Percentiles rank a stretch among this genome's conserved stretches.
These are phyloP conservation scores for Talaromyces sp. DNA, from an alignment of 2,329 filamentous ascomycete species.

Conservation along the genomic window DNA sequence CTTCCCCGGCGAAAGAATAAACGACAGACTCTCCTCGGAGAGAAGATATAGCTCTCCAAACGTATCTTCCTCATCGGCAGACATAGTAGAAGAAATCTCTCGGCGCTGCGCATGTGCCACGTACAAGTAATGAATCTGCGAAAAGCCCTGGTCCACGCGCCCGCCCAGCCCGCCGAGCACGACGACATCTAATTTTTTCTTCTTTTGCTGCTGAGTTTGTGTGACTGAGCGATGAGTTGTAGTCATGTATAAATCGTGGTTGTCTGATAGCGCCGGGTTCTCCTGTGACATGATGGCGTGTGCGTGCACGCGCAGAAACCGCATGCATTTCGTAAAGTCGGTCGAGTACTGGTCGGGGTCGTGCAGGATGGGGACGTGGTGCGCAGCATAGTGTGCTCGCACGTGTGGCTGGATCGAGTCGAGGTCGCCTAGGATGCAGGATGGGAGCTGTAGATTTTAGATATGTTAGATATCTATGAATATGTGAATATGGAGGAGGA, in stretches of 20 bases:
- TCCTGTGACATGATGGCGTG: slow-evolving; percentile 17
- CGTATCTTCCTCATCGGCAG: neutral
- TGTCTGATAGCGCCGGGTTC: slow-evolving; percentile 5
- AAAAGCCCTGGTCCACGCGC: slow-evolving; percentile 86
- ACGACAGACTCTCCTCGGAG: slow-evolving; percentile 74
- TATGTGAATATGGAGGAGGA: slow-evolving; percentile 4
- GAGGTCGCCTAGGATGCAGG: slow-evolving; percentile 81
- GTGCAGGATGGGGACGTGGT: slow-evolving; percentile 58
- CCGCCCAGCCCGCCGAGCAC: slow-evolving; percentile 81
- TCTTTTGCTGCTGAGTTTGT: neutral
- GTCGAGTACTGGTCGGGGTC: slow-evolving; percentile 81
- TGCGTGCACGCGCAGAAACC: slow-evolving; percentile 46
- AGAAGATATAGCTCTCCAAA: slow-evolving; percentile 63
- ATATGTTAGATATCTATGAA: neutral
- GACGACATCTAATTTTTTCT: slow-evolving; percentile 58
- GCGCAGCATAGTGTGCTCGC: slow-evolving; percentile 59
- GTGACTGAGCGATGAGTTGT: neutral
- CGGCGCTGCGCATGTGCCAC: slow-evolving; percentile 27
- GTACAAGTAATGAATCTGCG: slow-evolving; percentile 79
- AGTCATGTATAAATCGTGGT: slow-evolving; percentile 10
- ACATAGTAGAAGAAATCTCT: neutral
- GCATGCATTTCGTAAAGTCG: slow-evolving; percentile 81
- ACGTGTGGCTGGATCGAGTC: slow-evolving; percentile 69
- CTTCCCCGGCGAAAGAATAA: slow-evolving; percentile 64
- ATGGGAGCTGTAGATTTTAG: slow-evolving; percentile 44